Evolutionary conservation across 345 rosid species (phyloP), one percentile per base, ranked within the genome.

Genomic region (Bruguiera sexangula): DNA sequence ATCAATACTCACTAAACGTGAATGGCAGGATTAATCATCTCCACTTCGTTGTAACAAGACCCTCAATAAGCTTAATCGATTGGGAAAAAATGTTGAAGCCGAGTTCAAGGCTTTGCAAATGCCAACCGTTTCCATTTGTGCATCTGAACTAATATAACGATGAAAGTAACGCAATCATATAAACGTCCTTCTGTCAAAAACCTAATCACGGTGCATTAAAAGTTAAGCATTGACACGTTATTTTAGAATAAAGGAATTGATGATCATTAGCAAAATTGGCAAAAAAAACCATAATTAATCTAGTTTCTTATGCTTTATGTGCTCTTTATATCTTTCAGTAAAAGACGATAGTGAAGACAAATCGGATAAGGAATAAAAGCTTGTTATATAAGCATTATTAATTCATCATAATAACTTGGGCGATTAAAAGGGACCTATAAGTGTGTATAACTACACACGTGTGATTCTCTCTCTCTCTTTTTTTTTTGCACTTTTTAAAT

Each of bases 141-240:
- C 37, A 34, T 34, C 9, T 13, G 50, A 52, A 53, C 39, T 32
- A n/a, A 32, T 37, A 24, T 5, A 76, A 50, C 58, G 34, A 78
- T 69, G 72, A 57, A 62, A 78, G 69, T 6, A 68, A 46, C 18
- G 46, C 55, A 61, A 76, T 76, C 65, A 69, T 66, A 62, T 37
- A 53, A 43, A 30, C 30, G 10, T 64, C 21, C 75, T 70, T 73
- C 59, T 59, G 66, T 66, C 73, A n/a, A 3, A 62, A 71, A 54
- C 57, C 69, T 60, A 63, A 72, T 76, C 73, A 69, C 66, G 48
- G 7, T 74, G 64, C 30, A 76, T 76, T 76, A 60, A 32, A 62
- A 32, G 9, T 53, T 59, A 79, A 76, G 85, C 85, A 66, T 82
- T 52, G 30, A 13, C 75, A 52, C 59, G 53, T 53, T 64, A 54